phyloP scores from a whole-genome alignment of 164 flowering plant species.

The Pachysandra terminalis region DNA sequence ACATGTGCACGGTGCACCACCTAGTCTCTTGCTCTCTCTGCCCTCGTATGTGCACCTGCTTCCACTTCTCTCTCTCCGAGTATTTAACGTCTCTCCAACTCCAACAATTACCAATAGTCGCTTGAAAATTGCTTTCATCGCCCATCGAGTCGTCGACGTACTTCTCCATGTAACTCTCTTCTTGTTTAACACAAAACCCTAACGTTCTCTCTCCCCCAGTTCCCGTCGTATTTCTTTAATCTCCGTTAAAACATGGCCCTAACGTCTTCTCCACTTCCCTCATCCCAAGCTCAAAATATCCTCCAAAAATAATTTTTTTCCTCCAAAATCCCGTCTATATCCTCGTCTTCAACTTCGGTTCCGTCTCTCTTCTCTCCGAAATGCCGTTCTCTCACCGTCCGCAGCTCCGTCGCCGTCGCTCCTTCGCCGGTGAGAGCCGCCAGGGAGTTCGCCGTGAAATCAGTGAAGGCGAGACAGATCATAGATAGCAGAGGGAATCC shows the following conservation, averaged over 20 bases:
- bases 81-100: constrained; percentile 5
- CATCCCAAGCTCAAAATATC: constrained; percentile 2
- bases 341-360: constrained; percentile 12
- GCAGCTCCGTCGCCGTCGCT: constrained; percentile 37
- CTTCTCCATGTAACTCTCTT: constrained; percentile 3
- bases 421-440: constrained; percentile 26
- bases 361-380: constrained; percentile 10
- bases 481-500: constrained; percentile 96
- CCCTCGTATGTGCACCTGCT: background rate
- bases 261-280: constrained; percentile 15
- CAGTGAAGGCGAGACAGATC: constrained; percentile 92
- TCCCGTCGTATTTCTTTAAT: background rate
- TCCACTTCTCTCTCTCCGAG: background rate
- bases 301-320: constrained; percentile 23
- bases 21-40: background rate
- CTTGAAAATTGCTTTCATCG: constrained; percentile 14
- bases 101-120: constrained; percentile 12
- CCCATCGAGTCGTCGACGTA: constrained; percentile 25
- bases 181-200: background rate
- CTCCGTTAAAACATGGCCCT: constrained; percentile 20
- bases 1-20: too few relatives aligned
- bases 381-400: constrained; percentile 27
- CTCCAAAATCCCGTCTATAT: constrained; percentile 18
- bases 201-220: background rate
- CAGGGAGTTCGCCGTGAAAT: constrained; percentile 42